Conservation (phyloP, 176 grass and related monocot genomes). For the Raddia distichophylla region DNA sequence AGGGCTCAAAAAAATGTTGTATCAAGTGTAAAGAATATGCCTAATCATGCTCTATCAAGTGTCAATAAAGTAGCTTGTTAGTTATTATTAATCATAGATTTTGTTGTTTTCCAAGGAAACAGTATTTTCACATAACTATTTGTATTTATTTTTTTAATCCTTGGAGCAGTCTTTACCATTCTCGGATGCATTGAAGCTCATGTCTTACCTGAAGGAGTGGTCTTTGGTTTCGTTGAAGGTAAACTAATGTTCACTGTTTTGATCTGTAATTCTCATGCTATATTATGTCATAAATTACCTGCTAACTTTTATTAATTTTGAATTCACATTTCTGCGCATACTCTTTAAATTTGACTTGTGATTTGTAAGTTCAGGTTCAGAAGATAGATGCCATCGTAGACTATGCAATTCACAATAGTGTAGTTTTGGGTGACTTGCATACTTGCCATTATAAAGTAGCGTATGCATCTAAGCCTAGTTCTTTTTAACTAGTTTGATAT, state of each 20-base stretch:
- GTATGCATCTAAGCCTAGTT: too few species aligned
- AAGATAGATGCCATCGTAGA: neutral
- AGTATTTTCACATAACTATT: neutral
- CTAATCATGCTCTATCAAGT: neutral
- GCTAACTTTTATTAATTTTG: neutral
- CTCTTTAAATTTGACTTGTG: neutral
- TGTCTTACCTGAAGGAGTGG: conserved; percentile 96
- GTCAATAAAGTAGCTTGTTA: neutral
- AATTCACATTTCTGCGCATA: neutral
- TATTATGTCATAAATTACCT: neutral
- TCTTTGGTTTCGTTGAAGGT: conserved; percentile 76
- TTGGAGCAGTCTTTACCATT: conserved; percentile 80
- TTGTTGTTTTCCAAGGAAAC: neutral
- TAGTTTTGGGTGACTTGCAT: neutral
- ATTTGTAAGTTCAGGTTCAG: neutral
- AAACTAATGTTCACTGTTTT: neutral
- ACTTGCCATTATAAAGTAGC: too few species aligned
- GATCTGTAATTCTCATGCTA: neutral
- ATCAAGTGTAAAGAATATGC: too few species aligned
- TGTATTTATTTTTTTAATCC: conserved; percentile 7
- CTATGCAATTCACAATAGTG: neutral
- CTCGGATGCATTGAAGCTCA: conserved; percentile 90
- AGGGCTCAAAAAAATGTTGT: too few species aligned
- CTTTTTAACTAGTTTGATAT: neutral
- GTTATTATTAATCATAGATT: neutral